Percentiles rank a stretch among this genome's conserved stretches.
Conservation (phyloP, 768 basidiomycete species). For the Leccinellum luteum region DNA sequence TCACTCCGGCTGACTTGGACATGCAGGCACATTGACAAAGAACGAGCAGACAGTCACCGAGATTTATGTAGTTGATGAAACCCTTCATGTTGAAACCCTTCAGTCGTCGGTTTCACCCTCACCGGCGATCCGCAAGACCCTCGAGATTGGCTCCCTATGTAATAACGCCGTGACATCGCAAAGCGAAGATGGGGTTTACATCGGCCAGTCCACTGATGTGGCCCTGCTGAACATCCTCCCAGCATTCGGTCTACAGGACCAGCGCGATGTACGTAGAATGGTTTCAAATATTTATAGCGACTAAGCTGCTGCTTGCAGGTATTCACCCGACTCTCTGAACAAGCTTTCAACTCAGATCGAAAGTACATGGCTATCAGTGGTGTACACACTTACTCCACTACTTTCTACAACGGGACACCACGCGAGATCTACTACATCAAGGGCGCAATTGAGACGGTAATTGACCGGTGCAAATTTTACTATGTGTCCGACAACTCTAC, state of each 20-base stretch:
- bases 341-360: constrained; percentile 89
- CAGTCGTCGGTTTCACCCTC: constrained; percentile 50
- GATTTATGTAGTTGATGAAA: constrained; percentile 84
- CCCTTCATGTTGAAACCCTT: constrained; percentile 52
- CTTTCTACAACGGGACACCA: constrained; percentile 30
- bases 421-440: constrained; percentile 89
- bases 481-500: constrained; percentile 89
- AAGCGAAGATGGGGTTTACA: constrained; percentile 68
- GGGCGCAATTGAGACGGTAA: constrained; percentile 85
- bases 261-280: constrained; percentile 54
- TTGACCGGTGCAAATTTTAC: constrained; percentile 86
- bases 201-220: constrained; percentile 93
- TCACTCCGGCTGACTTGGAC: not conserved
- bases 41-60: constrained; percentile 96
- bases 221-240: constrained; percentile 81
- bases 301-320: constrained; percentile 37
- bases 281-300: not conserved
- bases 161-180: constrained; percentile 73
- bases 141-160: constrained; percentile 85
- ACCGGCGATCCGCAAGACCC: constrained; percentile 66
- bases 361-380: constrained; percentile 95
- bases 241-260: constrained; percentile 64
- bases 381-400: constrained; percentile 41
- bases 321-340: constrained; percentile 73
- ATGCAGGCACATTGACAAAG: constrained; percentile 80